Percentiles rank a stretch among this genome's conserved stretches.
Evolutionary conservation across 108 stramenopile genomes (phyloP).

Genomic region (Discostella stelligeroides): DNA sequence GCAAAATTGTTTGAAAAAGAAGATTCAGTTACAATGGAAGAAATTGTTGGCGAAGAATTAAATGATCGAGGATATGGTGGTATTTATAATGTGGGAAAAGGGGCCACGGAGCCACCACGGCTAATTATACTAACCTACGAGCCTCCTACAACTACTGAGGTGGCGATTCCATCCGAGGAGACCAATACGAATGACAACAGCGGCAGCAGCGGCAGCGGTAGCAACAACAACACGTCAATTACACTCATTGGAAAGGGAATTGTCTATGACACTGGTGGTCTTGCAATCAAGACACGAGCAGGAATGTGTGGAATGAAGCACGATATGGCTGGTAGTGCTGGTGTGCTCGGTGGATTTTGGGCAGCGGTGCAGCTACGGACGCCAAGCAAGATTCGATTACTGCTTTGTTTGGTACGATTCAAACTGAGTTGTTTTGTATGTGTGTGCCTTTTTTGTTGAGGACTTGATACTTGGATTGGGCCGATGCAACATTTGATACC

Average conservation of each 20-base stretch:
- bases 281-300: slow-evolving; percentile 66
- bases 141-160: slow-evolving; percentile 44
- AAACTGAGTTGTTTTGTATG: no score
- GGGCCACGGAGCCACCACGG: slow-evolving; percentile 72
- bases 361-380: slow-evolving; percentile 43
- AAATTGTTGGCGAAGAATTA: slow-evolving; percentile 81
- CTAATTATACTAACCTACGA: slow-evolving; percentile 75
- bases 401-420: slow-evolving; percentile 78
- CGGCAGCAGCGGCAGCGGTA: no score
- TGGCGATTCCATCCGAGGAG: background rate
- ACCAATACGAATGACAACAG: slow-evolving; percentile 1
- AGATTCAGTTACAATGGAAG: slow-evolving; percentile 48
- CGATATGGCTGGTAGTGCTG: slow-evolving; percentile 75
- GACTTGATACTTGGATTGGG: slow-evolving; percentile 60
- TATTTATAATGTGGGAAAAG: slow-evolving; percentile 85
- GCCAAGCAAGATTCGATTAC: slow-evolving; percentile 43
- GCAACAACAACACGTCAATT: slow-evolving; percentile 26
- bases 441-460: no score
- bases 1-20: slow-evolving; percentile 19
- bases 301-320: slow-evolving; percentile 93
- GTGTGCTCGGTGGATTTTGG: slow-evolving; percentile 72
- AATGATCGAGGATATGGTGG: slow-evolving; percentile 79
- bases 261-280: slow-evolving; percentile 86
- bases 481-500: no score
- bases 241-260: slow-evolving; percentile 92